Base-by-base conservation (phyloP, 1,284 basidiomycete genomes). In the Tilletia caries region DNA sequence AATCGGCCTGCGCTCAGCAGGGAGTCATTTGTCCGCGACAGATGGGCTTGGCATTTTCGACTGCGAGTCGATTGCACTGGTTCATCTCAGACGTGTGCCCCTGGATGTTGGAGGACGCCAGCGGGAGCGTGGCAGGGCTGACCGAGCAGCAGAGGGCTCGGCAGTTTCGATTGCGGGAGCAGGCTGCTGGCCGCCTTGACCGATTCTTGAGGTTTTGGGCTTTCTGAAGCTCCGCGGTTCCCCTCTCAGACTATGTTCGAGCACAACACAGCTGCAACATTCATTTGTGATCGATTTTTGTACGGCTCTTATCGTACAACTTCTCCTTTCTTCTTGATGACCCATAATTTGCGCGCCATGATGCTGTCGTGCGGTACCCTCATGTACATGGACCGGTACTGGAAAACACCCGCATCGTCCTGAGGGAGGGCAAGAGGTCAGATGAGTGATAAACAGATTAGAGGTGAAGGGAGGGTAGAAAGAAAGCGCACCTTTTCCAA, bases 401-500 rank as follows among this genome's bases (percentile, higher is more conserved):
- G 58, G 18, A 62, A 62, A 12, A 62, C 58, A 2, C 58, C 58
- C 32, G 58, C 27, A 29, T 62, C 32, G 32, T 62, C 58, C 58
- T 62, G 58, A 13, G 23, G 29, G 6, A 32, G 29, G 29, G 4
- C 4, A 41, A 41, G 37, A 41, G 37, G 37, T 41, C 37, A 15
- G 8, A 41, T 41, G 10, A 41, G 37, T 15, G 15, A 5, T 41
- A 1, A 50, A n/a, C 20, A n/a, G 23, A 44, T 8, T 18, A 8
- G 8, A 18, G 41, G 41, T 44, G 41, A 44, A 44, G 18, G 41
- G 41, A 44, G 10, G 10, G n/a, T n/a, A 27, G 12, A 50, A 8
- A 50, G 8, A 20, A 50, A 8, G 29, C 64, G 27, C 48, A 58
- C 68, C 65, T 78, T 77, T 64, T 76, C 72, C 29, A 81, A 60